Base-by-base conservation (phyloP, 2,329 filamentous ascomycete species). In the Xylariaceae sp. region DNA sequence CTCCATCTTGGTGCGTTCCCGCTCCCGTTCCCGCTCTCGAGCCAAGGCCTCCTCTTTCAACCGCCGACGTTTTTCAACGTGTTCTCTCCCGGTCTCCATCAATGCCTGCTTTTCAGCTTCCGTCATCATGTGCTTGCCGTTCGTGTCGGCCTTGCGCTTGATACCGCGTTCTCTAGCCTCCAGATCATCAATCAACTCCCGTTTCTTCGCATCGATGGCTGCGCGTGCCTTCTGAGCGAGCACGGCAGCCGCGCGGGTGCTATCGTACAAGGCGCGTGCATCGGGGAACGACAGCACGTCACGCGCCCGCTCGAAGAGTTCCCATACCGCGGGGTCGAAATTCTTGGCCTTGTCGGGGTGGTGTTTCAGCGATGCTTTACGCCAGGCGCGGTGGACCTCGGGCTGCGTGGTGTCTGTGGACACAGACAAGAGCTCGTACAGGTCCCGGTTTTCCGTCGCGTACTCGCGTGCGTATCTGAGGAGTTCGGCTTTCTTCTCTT, bases 291-390 rank as follows among this genome's bases (percentile, higher is more conserved):
- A 83, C 2, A 97, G 83, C 1, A 97, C 84, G 74, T 95, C 91
- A 71, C 90, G 86, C n/a, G 91, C 92, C 62, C 89, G 88, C 70
- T 92, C 89, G 59, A 96, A 86, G 1, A 89, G 80, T 74, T 96
- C 89, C 78, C 95, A 97, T 69, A 89, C 89, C 58, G 87, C 86
- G 51, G 90, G 81, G 66, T 94, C 90, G 68, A 88, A 90, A 44
- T 81, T 77, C 55, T 83, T 84, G 57, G 92, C 87, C 76, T 97
- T 96, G 80, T 97, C 93, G 0, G 93, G 93, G 74, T 97, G 93
- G 78, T 92, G 91, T 70, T 90, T 91, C n/a, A 96, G 80, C 2
- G 91, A 91, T 35, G 88, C 87, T 68, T 90, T 89, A 54, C 69
- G 69, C 69, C 93, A 97, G 50, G 90, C 91, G 66, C 88, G 86